Evolutionary conservation across 352 stramenopile genomes (phyloP).

Genomic region (Phytopythium chamaehyphon): DNA sequence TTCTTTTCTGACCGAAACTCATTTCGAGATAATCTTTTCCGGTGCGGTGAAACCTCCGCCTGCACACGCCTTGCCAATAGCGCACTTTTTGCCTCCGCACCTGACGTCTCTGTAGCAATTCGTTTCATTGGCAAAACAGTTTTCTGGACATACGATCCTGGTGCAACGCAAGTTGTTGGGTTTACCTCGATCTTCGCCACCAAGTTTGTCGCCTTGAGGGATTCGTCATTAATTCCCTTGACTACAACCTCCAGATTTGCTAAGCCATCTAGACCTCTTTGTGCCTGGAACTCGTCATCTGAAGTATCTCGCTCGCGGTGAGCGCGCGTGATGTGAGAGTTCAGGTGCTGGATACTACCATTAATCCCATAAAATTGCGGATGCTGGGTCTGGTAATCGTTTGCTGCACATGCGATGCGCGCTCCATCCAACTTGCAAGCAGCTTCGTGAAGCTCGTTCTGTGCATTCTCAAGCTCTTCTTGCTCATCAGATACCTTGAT

Average conservation of each 20-base stretch:
- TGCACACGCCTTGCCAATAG: constrained; percentile 45
- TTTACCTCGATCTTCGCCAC: constrained; percentile 65
- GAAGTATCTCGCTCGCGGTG: constrained; percentile 48
- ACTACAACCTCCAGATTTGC: constrained; percentile 59
- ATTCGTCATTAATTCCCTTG: constrained; percentile 29
- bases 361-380: constrained; percentile 81
- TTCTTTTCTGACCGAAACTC: constrained; percentile 54
- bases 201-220: constrained; percentile 33
- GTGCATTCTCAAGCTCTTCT: constrained; percentile 63
- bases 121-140: constrained; percentile 44
- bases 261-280: constrained; percentile 46
- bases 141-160: constrained; percentile 41
- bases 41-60: constrained; percentile 55
- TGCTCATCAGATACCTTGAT: constrained; percentile 60
- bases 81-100: constrained; percentile 30
- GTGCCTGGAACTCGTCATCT: constrained; percentile 57
- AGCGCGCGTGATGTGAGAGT: constrained; percentile 50
- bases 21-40: constrained; percentile 47
- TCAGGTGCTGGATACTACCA: constrained; percentile 68
- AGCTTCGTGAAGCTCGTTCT: constrained; percentile 54
- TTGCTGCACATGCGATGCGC: constrained; percentile 53
- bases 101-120: constrained; percentile 33
- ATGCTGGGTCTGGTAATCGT: constrained; percentile 55
- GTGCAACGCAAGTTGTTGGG: constrained; percentile 46
- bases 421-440: constrained; percentile 69